phyloP scores from a whole-genome alignment of 192 early-diverging fungal species.

The Gamsiella multidivaricata region DNA sequence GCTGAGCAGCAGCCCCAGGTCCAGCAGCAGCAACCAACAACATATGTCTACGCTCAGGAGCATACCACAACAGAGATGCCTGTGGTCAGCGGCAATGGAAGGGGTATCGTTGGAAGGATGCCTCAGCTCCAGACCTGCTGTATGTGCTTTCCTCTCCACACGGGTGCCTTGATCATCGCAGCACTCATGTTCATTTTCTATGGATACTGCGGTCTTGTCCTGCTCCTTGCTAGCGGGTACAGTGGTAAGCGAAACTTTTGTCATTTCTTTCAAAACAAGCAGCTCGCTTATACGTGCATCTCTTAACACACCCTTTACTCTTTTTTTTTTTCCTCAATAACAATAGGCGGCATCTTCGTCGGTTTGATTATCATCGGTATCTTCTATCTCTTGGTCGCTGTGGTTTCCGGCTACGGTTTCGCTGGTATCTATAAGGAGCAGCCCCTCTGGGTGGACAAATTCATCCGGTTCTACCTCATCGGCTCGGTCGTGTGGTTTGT shows the following conservation, averaged over 20 bases:
- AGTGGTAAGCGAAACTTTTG: background rate
- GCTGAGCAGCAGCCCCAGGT: conserved; percentile 9
- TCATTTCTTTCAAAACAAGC: background rate
- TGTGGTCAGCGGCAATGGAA: conserved; percentile 7
- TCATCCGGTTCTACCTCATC: conserved; percentile 26
- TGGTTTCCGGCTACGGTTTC: conserved; percentile 26
- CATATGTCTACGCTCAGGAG: background rate
- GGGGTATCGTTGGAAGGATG: conserved; percentile 22
- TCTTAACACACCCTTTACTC: background rate
- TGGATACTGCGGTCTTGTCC: conserved; percentile 30
- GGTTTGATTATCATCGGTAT: conserved; percentile 27
- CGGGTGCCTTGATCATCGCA: conserved; percentile 41
- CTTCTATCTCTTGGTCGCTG: conserved; percentile 22
- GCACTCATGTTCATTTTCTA: conserved; percentile 33
- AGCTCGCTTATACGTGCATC: background rate
- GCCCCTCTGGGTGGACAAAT: conserved; percentile 11
- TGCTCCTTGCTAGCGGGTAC: background rate
- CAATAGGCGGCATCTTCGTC: conserved; percentile 1
- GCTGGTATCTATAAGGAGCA: conserved; percentile 40
- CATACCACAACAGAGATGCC: conserved; percentile 2
- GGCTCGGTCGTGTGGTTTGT: conserved; percentile 25
- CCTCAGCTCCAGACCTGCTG: conserved; percentile 36
- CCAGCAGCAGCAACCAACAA: conserved; percentile 1
- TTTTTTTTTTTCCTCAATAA: background rate
- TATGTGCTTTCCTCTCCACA: conserved; percentile 33